A percentile compares a stretch with the other conserved stretches of the same genome.
phyloP scores from a whole-genome alignment of 768 basidiomycete species.

The Lyophyllum atratum region DNA sequence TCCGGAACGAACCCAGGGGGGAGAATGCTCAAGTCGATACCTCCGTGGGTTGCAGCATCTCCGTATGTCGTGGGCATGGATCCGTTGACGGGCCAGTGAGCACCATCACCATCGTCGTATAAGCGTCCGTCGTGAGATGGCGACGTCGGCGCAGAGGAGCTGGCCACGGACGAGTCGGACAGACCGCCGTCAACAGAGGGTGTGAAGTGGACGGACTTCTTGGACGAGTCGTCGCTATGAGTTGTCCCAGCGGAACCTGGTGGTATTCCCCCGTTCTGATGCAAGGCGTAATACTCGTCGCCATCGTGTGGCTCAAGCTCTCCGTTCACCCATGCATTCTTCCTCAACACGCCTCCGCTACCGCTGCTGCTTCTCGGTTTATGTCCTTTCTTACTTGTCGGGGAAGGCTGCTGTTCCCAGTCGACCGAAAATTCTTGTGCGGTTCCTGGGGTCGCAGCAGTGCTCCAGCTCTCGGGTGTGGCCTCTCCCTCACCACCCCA shows the following conservation, averaged over 20 bases:
- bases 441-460: conserved; percentile 72
- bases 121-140: conserved; percentile 22
- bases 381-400: conserved; percentile 19
- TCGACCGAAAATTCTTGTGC: conserved; percentile 15
- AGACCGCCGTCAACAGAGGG: conserved; percentile 43
- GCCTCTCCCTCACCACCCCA: conserved; percentile 29
- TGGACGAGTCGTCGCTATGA: conserved; percentile 36
- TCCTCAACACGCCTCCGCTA: conserved; percentile 13
- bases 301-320: conserved; percentile 37
- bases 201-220: conserved; percentile 51
- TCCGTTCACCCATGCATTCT: conserved; percentile 40
- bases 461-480: conserved; percentile 72
- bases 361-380: conserved; percentile 22
- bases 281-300: conserved; percentile 5
- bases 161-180: conserved; percentile 14
- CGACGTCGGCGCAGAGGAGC: conserved; percentile 18
- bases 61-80: background rate
- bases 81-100: conserved; percentile 2
- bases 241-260: conserved; percentile 9
- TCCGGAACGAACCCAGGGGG: conserved; percentile 21
- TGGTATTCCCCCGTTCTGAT: background rate
- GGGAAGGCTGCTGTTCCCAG: conserved; percentile 15
- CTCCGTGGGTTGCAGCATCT: background rate
- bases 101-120: background rate
- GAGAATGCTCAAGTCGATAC: conserved; percentile 6